phyloP scores from a whole-genome alignment of 2,329 filamentous ascomycete species.

The Epichloe baconii region DNA sequence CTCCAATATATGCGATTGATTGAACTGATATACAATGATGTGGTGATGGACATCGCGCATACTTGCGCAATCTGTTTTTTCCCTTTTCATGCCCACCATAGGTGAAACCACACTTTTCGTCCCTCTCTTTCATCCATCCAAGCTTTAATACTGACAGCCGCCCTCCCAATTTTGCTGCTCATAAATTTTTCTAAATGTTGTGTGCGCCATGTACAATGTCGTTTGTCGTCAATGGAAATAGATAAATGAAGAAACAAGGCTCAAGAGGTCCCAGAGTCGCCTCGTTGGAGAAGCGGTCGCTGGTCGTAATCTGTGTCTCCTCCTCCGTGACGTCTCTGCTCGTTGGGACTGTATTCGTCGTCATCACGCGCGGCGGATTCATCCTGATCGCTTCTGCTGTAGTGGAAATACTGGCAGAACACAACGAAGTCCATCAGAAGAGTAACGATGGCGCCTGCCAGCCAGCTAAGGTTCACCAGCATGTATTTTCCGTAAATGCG shows the following conservation, averaged over 20 bases:
- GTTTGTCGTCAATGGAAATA: not conserved
- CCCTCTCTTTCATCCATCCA: too few species aligned
- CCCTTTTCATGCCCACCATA: too few species aligned
- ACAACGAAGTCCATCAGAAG: conserved; percentile 74
- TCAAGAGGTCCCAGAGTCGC: conserved; percentile 12
- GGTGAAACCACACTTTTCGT: too few species aligned
- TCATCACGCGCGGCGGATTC: conserved; percentile 14
- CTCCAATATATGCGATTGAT: too few species aligned
- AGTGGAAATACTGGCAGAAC: conserved; percentile 86
- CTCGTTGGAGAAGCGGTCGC: conserved; percentile 23
- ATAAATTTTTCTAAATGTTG: too few species aligned
- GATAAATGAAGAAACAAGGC: not conserved
- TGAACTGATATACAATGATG: too few species aligned
- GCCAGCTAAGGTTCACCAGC: conserved; percentile 80
- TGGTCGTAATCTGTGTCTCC: conserved; percentile 23
- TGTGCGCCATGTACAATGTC: too few species aligned
- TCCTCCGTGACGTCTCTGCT: conserved; percentile 11
- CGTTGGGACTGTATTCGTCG: conserved; percentile 13
- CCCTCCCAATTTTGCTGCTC: too few species aligned
- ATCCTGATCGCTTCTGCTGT: conserved; percentile 31
- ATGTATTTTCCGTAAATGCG: conserved; percentile 69
- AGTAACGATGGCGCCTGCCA: conserved; percentile 80
- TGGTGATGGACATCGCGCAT: too few species aligned
- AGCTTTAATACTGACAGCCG: too few species aligned
- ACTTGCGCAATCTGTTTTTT: too few species aligned